phyloP scores from a whole-genome alignment of 352 stramenopile genomes.

The Pythium pectinolyticum region DNA sequence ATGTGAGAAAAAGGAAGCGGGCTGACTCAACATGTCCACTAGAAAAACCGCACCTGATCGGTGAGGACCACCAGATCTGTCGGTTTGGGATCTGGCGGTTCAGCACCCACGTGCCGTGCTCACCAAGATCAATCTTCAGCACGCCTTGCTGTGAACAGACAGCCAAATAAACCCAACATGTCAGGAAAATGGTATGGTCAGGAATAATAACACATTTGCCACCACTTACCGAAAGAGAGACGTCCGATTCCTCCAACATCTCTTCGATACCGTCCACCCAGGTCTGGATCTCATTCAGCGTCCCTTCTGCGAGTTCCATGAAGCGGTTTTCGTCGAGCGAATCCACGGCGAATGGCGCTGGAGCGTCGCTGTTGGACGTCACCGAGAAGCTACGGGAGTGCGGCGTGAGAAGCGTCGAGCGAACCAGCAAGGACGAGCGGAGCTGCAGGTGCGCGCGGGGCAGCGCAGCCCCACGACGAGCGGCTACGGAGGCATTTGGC shows the following conservation, averaged over 20 bases:
- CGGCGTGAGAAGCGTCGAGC: neutral
- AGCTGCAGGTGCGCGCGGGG: slow-evolving; percentile 1
- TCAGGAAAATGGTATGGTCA: neutral
- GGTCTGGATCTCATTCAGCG: slow-evolving; percentile 71
- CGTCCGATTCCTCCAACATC: slow-evolving; percentile 83
- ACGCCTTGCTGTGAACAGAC: slow-evolving; percentile 92
- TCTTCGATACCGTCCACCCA: slow-evolving; percentile 85
- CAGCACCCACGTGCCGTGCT: slow-evolving; percentile 95
- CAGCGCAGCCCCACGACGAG: neutral
- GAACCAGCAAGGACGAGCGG: neutral
- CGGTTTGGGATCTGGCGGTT: slow-evolving; percentile 98
- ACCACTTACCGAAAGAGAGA: slow-evolving; percentile 60
- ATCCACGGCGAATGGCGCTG: slow-evolving; percentile 7
- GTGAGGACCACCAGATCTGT: slow-evolving; percentile 97
- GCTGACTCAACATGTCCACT: too few relatives aligned
- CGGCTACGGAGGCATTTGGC: neutral
- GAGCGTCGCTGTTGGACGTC: neutral
- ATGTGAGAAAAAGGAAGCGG: too few relatives aligned
- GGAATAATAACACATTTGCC: neutral
- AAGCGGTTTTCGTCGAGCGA: slow-evolving; percentile 76
- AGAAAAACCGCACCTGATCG: slow-evolving; percentile 90
- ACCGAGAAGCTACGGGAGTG: slow-evolving; percentile 8
- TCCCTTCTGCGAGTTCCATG: slow-evolving; percentile 71
- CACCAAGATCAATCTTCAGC: slow-evolving; percentile 92
- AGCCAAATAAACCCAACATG: neutral